These are phyloP conservation scores for Blastocystis sp. DNA, from an alignment of 352 stramenopile species.

Conservation along the genomic window DNA sequence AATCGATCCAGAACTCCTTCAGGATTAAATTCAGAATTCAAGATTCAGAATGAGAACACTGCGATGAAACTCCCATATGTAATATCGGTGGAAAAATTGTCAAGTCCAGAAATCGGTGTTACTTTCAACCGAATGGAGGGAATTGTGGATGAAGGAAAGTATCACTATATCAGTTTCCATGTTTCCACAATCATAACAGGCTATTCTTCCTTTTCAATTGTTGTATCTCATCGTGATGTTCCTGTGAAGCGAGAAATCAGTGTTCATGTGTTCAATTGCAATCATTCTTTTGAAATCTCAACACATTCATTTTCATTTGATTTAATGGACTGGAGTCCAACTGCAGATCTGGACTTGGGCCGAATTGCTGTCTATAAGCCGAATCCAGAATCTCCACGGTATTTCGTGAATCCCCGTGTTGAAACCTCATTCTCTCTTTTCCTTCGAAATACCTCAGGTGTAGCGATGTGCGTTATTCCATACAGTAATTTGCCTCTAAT, in stretches of 20 bases:
- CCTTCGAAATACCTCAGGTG: background rate
- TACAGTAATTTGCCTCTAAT: background rate
- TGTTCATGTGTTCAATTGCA: conserved; percentile 1
- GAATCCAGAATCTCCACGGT: background rate
- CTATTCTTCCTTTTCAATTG: conserved; percentile 12
- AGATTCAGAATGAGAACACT: conserved; percentile 7
- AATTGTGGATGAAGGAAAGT: conserved; percentile 27
- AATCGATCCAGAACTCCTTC: background rate
- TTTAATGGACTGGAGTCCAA: background rate
- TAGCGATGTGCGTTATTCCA: background rate
- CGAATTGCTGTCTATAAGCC: background rate
- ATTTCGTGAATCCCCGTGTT: background rate
- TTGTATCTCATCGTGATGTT: conserved; percentile 2
- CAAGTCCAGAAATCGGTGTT: background rate
- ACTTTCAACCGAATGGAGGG: background rate
- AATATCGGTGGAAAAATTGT: background rate
- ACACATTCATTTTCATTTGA: background rate
- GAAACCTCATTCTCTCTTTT: background rate
- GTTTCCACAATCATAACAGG: background rate
- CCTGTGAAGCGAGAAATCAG: background rate
- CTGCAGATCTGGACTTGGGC: background rate
- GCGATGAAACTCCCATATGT: conserved; percentile 50
- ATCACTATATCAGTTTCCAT: conserved; percentile 19
- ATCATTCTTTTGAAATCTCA: background rate
- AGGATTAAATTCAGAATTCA: background rate